Conservation (phyloP, 2,329 filamentous ascomycete species). For the Teratosphaeria zuluensis region DNA sequence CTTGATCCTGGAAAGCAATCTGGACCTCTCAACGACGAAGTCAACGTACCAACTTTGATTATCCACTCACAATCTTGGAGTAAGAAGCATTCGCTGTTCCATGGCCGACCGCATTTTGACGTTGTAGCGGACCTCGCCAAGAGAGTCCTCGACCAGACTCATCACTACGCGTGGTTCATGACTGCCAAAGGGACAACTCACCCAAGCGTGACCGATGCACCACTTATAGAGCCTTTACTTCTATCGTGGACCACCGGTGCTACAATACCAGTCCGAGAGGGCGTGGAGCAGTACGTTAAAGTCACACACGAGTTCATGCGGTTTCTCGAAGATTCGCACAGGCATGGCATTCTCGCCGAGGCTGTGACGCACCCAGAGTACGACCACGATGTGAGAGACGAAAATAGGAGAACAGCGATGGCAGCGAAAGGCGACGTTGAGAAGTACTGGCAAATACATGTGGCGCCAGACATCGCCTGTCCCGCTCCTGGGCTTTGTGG, state of each 20-base stretch:
- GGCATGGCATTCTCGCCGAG: conserved; percentile 41
- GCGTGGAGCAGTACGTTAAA: conserved; percentile 51
- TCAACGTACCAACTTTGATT: conserved; percentile 50
- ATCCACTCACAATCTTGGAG: conserved; percentile 60
- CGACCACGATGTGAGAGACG: conserved; percentile 22
- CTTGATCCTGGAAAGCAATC: conserved; percentile 58
- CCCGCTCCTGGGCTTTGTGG: conserved; percentile 11
- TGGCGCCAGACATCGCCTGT: conserved; percentile 25
- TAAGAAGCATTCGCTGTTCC: conserved; percentile 46
- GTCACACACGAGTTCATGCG: conserved; percentile 49
- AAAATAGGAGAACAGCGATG: conserved; percentile 15
- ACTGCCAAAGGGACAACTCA: conserved; percentile 39
- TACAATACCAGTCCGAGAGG: conserved; percentile 46
- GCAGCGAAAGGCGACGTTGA: conserved; percentile 11
- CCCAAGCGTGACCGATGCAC: conserved; percentile 57
- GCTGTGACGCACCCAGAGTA: conserved; percentile 34
- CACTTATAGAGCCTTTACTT: conserved; percentile 52
- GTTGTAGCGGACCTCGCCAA: conserved; percentile 49
- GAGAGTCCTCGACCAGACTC: conserved; percentile 33
- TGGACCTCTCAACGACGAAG: conserved; percentile 51
- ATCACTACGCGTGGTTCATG: conserved; percentile 30
- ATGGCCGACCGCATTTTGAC: conserved; percentile 55
- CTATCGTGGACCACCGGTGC: conserved; percentile 54
- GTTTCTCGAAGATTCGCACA: conserved; percentile 35
- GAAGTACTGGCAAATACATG: conserved; percentile 36